phyloP scores from a whole-genome alignment of 345 rosid genomes.

The Chamaenerion angustifolium region DNA sequence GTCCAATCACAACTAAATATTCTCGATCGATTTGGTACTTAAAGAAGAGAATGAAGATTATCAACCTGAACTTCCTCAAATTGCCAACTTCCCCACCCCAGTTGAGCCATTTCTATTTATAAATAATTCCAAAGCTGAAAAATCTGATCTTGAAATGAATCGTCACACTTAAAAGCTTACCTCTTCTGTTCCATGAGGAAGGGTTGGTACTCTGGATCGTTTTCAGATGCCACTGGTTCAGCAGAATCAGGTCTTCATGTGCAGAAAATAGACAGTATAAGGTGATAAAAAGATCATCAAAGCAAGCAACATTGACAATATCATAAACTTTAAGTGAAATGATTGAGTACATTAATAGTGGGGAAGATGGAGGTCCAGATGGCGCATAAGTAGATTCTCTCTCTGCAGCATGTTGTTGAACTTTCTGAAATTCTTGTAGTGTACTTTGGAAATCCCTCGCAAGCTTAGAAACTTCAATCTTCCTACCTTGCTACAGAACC shows the following conservation, averaged over 20 bases:
- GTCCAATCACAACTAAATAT: too few species aligned
- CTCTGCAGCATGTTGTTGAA: constrained; percentile 53
- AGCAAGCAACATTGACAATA: not conserved
- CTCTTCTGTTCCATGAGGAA: constrained; percentile 37
- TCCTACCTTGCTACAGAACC: constrained; percentile 32
- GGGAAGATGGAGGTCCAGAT: constrained; percentile 25
- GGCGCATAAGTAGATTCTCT: constrained; percentile 53
- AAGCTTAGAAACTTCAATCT: constrained; percentile 54
- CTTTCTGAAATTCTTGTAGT: constrained; percentile 53
- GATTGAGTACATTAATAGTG: constrained; percentile 13
- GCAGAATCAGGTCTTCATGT: constrained; percentile 23
- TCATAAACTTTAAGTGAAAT: not conserved
- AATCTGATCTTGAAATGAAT: too few species aligned
- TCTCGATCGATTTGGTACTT: too few species aligned
- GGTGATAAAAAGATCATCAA: not conserved
- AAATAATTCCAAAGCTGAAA: too few species aligned
- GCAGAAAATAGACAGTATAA: not conserved
- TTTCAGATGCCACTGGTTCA: constrained; percentile 13
- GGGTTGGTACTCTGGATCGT: constrained; percentile 28
- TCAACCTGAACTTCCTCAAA: too few species aligned
- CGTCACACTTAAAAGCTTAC: constrained; percentile 8
- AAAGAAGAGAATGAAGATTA: too few species aligned
- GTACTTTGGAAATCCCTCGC: constrained; percentile 51
- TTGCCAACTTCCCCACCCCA: too few species aligned
- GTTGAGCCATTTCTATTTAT: too few species aligned